A percentile compares a stretch with the other conserved stretches of the same genome.
These are phyloP conservation scores for Sporisorium exsertum DNA, from an alignment of 1,284 basidiomycete genomes.

Conservation along the genomic window DNA sequence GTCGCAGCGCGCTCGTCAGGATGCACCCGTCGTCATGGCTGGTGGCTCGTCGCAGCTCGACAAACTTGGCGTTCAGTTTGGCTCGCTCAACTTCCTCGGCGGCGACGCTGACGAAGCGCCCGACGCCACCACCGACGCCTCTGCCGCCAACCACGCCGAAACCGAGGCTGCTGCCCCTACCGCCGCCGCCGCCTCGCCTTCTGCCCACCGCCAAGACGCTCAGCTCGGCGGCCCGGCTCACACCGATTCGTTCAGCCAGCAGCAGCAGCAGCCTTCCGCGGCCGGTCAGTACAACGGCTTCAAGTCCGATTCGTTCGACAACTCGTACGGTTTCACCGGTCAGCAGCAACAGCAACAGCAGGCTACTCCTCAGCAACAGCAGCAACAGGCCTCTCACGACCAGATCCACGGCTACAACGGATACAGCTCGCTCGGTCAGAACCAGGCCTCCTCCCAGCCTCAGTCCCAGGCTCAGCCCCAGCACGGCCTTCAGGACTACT, in stretches of 20 bases:
- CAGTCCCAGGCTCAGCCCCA: slow-evolving; percentile 48
- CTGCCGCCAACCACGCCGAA: slow-evolving; percentile 9
- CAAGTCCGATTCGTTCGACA: slow-evolving; percentile 53
- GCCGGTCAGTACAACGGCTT: slow-evolving; percentile 45
- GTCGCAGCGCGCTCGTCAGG: slow-evolving; percentile 63
- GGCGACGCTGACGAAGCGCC: slow-evolving; percentile 49
- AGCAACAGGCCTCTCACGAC: slow-evolving; percentile 43
- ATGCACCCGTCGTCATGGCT: slow-evolving; percentile 67
- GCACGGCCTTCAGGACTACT: slow-evolving; percentile 53
- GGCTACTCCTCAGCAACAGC: slow-evolving; percentile 24
- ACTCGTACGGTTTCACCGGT: slow-evolving; percentile 48
- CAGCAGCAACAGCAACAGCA: slow-evolving; percentile 42
- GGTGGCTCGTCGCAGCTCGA: slow-evolving; percentile 62
- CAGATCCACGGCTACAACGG: slow-evolving; percentile 56
- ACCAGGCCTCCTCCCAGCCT: slow-evolving; percentile 32
- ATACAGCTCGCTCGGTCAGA: slow-evolving; percentile 47
- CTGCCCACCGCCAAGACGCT: slow-evolving; percentile 35
- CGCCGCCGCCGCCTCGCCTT: slow-evolving; percentile 25
- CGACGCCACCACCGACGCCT: slow-evolving; percentile 20
- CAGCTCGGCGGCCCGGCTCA: slow-evolving; percentile 35
- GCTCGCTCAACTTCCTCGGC: slow-evolving; percentile 66
- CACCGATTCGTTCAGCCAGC: slow-evolving; percentile 40
- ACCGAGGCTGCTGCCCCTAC: slow-evolving; percentile 27
- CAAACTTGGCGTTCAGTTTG: slow-evolving; percentile 67
- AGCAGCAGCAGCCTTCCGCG: slow-evolving; percentile 33